Evolutionary conservation across 352 stramenopile species (phyloP).

Genomic region (Phytophthora pisi): DNA sequence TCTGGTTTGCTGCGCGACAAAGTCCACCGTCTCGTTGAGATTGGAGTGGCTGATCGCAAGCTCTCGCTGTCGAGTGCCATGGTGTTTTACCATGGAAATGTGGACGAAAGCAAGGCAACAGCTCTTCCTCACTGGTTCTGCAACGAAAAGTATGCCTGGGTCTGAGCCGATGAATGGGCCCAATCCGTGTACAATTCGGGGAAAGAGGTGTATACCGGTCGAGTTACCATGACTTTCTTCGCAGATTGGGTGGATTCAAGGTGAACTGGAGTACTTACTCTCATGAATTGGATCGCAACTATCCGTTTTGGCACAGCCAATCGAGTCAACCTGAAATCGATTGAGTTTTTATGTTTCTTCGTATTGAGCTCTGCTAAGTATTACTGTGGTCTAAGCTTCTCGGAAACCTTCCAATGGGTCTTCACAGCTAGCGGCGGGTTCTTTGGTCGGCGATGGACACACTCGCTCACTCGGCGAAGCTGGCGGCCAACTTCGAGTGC

Average conservation of each 20-base stretch:
- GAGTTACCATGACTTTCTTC: neutral
- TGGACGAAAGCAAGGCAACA: neutral
- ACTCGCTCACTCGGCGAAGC: conserved; percentile 34
- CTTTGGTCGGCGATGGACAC: neutral
- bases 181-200: neutral
- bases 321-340: neutral
- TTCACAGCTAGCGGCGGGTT: neutral
- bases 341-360: neutral
- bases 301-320: neutral
- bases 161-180: conserved; percentile 22
- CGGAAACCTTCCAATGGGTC: neutral
- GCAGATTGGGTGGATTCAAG: neutral
- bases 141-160: conserved; percentile 69
- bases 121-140: conserved; percentile 42
- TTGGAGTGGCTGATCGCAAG: conserved; percentile 35
- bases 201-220: neutral
- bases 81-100: conserved; percentile 38
- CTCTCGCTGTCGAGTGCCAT: conserved; percentile 58
- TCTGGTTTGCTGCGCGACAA: conserved; percentile 30
- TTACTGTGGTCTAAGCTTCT: neutral
- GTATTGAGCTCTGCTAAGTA: neutral
- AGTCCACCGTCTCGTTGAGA: conserved; percentile 29
- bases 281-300: neutral
- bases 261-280: neutral
- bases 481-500: conserved; percentile 39